Conservation (phyloP, 2,329 filamentous ascomycete genomes). For the Teratosphaeria epicoccoides region DNA sequence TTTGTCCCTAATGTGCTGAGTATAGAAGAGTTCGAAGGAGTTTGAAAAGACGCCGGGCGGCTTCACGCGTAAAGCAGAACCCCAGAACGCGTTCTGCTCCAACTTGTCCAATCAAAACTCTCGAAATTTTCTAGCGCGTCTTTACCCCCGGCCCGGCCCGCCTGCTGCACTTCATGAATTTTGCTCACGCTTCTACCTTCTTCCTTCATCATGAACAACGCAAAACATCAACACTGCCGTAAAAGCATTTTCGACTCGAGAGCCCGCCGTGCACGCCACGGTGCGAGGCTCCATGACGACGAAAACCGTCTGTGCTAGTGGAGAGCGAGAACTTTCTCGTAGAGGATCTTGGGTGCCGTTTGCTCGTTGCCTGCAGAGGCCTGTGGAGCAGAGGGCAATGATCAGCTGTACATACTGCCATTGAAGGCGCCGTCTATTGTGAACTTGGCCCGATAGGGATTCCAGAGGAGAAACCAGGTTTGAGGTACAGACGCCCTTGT, state of each 20-base stretch:
- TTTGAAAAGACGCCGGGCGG: not conserved
- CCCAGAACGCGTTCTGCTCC: not conserved
- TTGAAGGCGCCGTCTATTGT: too few species aligned
- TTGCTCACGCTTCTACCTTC: not conserved
- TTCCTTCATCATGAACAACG: conserved; percentile 20
- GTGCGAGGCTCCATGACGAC: conserved; percentile 30
- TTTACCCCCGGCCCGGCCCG: not conserved
- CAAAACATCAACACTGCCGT: conserved; percentile 28
- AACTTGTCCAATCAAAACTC: not conserved
- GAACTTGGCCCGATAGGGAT: too few species aligned
- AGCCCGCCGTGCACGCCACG: conserved; percentile 21
- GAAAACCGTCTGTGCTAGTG: conserved; percentile 31
- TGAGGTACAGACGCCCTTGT: too few species aligned
- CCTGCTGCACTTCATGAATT: not conserved
- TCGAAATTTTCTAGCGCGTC: not conserved
- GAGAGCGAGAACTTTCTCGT: conserved; percentile 18
- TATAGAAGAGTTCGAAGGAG: not conserved
- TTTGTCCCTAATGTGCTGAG: too few species aligned
- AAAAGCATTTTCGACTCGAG: conserved; percentile 32
- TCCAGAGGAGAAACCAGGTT: not conserved
- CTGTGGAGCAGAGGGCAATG: conserved; percentile 29
- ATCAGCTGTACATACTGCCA: conserved; percentile 29
- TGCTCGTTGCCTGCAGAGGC: conserved; percentile 16
- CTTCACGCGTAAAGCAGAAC: not conserved
- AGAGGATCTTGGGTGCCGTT: conserved; percentile 31